phyloP scores from a whole-genome alignment of 169 alveolate genomes.

The Plasmodium yoelii region DNA sequence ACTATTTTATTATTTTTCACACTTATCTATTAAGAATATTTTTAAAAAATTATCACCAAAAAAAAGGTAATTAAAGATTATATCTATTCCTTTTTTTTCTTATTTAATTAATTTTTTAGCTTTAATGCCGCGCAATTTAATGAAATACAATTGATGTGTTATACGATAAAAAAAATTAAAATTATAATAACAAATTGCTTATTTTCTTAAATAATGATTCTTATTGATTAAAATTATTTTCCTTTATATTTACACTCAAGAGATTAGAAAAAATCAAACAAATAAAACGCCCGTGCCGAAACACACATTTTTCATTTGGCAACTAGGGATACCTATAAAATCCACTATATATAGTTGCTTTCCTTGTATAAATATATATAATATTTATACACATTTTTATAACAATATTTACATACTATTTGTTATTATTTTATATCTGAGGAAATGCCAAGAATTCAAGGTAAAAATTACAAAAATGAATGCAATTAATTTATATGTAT shows the following conservation, averaged over 20 bases:
- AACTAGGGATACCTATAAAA: too few relatives aligned
- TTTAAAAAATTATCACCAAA: background rate
- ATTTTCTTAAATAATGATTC: slow-evolving; percentile 34
- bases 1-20: slow-evolving; percentile 3
- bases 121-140: background rate
- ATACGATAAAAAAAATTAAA: background rate
- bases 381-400: background rate
- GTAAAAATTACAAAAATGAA: slow-evolving; percentile 24
- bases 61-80: too few relatives aligned
- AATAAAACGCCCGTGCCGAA: background rate
- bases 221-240: slow-evolving; percentile 27
- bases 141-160: background rate
- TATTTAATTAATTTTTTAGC: background rate
- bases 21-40: background rate
- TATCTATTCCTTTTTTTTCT: background rate
- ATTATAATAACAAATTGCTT: too few relatives aligned
- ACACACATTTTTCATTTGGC: slow-evolving; percentile 3
- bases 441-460: slow-evolving; percentile 63
- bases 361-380: slow-evolving; percentile 7
- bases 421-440: slow-evolving; percentile 9
- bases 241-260: slow-evolving; percentile 8
- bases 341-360: background rate
- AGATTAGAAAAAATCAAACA: slow-evolving; percentile 11
- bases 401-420: background rate
- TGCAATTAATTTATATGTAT: background rate